Evolutionary conservation across 2,329 filamentous ascomycete genomes (phyloP).

Genomic region (Aspergillus quadricinctus): DNA sequence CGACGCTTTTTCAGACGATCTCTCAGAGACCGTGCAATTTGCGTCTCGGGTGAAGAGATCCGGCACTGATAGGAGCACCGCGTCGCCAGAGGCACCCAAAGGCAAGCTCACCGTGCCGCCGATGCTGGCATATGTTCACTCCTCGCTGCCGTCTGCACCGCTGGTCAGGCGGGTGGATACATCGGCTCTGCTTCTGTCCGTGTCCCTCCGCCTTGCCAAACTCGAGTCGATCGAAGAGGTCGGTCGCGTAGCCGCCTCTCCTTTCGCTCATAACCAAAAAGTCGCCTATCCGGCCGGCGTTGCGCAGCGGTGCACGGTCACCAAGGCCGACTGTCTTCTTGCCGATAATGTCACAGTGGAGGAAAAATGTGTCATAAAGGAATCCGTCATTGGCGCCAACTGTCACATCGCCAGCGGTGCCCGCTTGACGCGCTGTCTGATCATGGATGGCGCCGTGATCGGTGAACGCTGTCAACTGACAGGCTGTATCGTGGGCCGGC

Average conservation of each 20-base stretch:
- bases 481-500: constrained; percentile 77
- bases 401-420: constrained; percentile 84
- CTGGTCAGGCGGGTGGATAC: constrained; percentile 87
- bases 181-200: constrained; percentile 70
- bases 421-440: constrained; percentile 76
- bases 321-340: constrained; percentile 74
- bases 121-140: constrained; percentile 77
- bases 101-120: constrained; percentile 57
- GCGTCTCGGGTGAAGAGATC: constrained; percentile 28
- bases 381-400: constrained; percentile 80
- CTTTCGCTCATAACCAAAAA: constrained; percentile 74
- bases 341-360: constrained; percentile 86
- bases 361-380: constrained; percentile 87
- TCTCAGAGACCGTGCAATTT: constrained; percentile 12
- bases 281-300: constrained; percentile 79
- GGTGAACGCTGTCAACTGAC: constrained; percentile 81
- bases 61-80: constrained; percentile 3
- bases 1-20: not conserved
- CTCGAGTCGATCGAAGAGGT: constrained; percentile 63
- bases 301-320: constrained; percentile 75
- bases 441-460: constrained; percentile 89
- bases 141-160: constrained; percentile 48
- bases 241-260: constrained; percentile 56
- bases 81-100: constrained; percentile 1
- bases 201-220: constrained; percentile 83